phyloP scores from a whole-genome alignment of 768 basidiomycete genomes.

The Dioszegia aurantiaca region DNA sequence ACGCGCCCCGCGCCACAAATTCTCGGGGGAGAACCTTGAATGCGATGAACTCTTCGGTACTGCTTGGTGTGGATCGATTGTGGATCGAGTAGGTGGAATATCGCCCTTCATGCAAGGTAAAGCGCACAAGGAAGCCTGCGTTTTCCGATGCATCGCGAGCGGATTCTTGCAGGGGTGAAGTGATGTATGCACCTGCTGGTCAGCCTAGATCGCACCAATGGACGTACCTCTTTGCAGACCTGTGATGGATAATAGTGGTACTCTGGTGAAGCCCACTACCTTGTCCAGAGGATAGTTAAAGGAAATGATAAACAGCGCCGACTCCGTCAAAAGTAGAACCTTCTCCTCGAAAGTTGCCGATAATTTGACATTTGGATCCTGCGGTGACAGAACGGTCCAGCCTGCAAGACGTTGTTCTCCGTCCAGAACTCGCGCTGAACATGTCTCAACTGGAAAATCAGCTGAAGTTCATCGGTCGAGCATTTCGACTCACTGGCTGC shows the following conservation, averaged over 20 bases:
- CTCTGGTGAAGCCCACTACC: conserved; percentile 81
- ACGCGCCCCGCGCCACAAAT: conserved; percentile 25
- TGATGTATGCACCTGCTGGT: conserved; percentile 81
- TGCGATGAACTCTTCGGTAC: conserved; percentile 47
- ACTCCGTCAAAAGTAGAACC: conserved; percentile 66
- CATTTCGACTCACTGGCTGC: conserved; percentile 73
- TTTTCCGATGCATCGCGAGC: conserved; percentile 85
- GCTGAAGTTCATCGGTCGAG: background rate
- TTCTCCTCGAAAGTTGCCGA: conserved; percentile 91
- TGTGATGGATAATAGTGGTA: conserved; percentile 77
- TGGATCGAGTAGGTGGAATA: conserved; percentile 80
- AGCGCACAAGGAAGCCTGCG: conserved; percentile 79
- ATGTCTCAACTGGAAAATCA: conserved; percentile 64
- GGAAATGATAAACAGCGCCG: conserved; percentile 51
- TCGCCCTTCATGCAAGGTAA: conserved; percentile 68
- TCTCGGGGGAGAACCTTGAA: conserved; percentile 53
- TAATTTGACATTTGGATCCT: conserved; percentile 67
- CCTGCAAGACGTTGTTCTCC: conserved; percentile 75
- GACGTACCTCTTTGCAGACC: conserved; percentile 72
- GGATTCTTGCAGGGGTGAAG: conserved; percentile 87
- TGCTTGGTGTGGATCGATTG: conserved; percentile 54
- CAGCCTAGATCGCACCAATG: background rate
- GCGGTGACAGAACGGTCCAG: conserved; percentile 89
- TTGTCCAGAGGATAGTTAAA: conserved; percentile 92
- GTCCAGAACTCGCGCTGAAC: conserved; percentile 72